phyloP scores from a whole-genome alignment of 805 yeast genomes.

The Saturnispora quitensis region DNA sequence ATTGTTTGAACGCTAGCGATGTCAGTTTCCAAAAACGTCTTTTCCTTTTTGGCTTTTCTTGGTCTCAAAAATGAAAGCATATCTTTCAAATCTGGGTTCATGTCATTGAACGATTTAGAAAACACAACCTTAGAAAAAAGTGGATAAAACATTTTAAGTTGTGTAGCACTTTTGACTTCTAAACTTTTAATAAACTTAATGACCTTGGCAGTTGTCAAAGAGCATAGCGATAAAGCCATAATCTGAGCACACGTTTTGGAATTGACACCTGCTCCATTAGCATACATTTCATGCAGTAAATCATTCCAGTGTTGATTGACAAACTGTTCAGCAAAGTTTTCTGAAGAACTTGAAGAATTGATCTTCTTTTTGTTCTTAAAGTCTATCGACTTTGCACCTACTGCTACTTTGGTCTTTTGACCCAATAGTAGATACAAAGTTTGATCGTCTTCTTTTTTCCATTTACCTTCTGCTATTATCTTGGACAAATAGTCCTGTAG shows the following conservation, averaged over 20 bases:
- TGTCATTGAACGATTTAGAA: slow-evolving; percentile 36
- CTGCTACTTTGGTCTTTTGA: slow-evolving; percentile 18
- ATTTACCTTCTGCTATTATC: slow-evolving; percentile 38
- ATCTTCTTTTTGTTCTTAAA: slow-evolving; percentile 11
- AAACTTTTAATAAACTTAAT: slow-evolving; percentile 35
- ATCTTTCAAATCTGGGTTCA: slow-evolving; percentile 44
- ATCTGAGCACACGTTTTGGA: slow-evolving; percentile 38
- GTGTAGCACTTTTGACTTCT: slow-evolving; percentile 33
- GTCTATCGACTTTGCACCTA: slow-evolving; percentile 5
- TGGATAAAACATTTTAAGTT: slow-evolving; percentile 40
- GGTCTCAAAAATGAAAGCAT: slow-evolving; percentile 38
- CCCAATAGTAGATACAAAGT: slow-evolving; percentile 41
- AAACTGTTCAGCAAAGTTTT: slow-evolving; percentile 44
- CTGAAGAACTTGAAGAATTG: not conserved
- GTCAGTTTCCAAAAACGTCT: slow-evolving; percentile 26
- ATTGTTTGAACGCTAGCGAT: slow-evolving; percentile 41
- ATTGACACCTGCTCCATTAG: slow-evolving; percentile 46
- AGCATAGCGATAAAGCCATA: slow-evolving; percentile 42
- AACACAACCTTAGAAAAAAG: slow-evolving; percentile 45
- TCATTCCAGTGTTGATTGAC: slow-evolving; percentile 51
- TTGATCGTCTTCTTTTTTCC: slow-evolving; percentile 37
- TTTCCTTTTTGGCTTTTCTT: not conserved
- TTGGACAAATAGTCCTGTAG: slow-evolving; percentile 46
- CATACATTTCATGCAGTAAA: slow-evolving; percentile 46
- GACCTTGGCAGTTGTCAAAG: slow-evolving; percentile 37